Percentiles rank a stretch among this genome's conserved stretches.
Evolutionary conservation across 768 basidiomycete genomes (phyloP).

Genomic region (Termitomyces sp.): DNA sequence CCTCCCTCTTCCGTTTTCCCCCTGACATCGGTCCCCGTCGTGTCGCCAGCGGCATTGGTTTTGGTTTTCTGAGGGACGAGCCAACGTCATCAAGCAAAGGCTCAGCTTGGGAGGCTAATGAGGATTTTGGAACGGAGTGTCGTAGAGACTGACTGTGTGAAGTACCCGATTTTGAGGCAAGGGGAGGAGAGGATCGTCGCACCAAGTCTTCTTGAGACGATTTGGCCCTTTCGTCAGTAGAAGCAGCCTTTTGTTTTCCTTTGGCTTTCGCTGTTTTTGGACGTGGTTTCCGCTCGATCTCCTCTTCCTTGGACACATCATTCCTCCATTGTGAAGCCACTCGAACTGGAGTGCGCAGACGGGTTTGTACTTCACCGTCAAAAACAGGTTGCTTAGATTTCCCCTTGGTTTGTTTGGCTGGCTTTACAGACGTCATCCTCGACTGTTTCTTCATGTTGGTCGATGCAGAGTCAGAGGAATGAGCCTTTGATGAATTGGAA

Average conservation of each 20-base stretch:
- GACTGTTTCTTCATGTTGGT: not conserved
- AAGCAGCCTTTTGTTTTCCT: conserved; percentile 9
- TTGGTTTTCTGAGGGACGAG: not conserved
- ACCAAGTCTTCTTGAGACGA: conserved; percentile 5
- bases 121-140: not conserved
- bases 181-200: conserved; percentile 18
- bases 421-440: not conserved
- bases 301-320: not conserved
- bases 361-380: conserved; percentile 15
- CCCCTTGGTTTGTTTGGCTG: not conserved
- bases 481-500: not conserved
- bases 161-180: not conserved
- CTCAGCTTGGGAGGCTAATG: not conserved
- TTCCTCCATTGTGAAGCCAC: not conserved
- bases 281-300: not conserved
- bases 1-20: conserved; percentile 20
- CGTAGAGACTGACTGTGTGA: not conserved
- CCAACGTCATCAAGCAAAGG: not conserved
- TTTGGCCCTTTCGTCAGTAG: not conserved
- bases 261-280: conserved; percentile 10
- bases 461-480: not conserved
- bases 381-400: not conserved
- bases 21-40: not conserved
- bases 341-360: not conserved
- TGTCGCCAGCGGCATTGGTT: not conserved